Percentiles rank a stretch among this genome's conserved stretches.
These are phyloP conservation scores for Obelidium mucronatum DNA, from an alignment of 192 early-diverging fungal genomes.

Conservation along the genomic window DNA sequence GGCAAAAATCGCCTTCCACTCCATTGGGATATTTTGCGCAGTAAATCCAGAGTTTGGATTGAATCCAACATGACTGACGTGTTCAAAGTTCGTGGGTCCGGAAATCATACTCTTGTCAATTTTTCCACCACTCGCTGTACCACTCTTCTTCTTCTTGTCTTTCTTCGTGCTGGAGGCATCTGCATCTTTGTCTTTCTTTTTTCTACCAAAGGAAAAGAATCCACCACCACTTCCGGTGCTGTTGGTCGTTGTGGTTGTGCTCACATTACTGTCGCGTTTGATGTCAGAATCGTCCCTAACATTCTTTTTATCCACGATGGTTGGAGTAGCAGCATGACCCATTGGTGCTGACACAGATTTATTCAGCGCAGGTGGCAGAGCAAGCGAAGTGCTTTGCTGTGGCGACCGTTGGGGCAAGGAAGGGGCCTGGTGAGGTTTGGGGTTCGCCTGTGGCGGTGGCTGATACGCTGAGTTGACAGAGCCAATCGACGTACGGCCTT, in stretches of 20 bases:
- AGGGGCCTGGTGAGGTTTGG: neutral
- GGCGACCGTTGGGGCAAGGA: conserved; percentile 4
- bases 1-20: conserved; percentile 62
- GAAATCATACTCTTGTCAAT: conserved; percentile 59
- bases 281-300: conserved; percentile 25
- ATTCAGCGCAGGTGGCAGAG: conserved; percentile 6
- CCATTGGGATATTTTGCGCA: conserved; percentile 60
- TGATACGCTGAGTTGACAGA: neutral
- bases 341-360: conserved; percentile 27
- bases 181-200: conserved; percentile 22
- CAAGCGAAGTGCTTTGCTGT: conserved; percentile 14
- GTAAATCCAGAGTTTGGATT: conserved; percentile 55
- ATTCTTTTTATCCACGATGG: neutral
- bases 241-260: conserved; percentile 22
- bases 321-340: neutral
- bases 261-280: neutral
- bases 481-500: neutral
- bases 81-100: conserved; percentile 57
- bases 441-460: neutral
- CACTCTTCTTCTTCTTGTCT: conserved; percentile 39
- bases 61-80: conserved; percentile 60
- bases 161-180: conserved; percentile 11
- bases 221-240: conserved; percentile 5
- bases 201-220: conserved; percentile 32
- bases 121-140: conserved; percentile 26